Evolutionary conservation across 2,329 filamentous ascomycete genomes (phyloP), one percentile per base, ranked within the genome.

Genomic region (Coniochaeta ligniaria): DNA sequence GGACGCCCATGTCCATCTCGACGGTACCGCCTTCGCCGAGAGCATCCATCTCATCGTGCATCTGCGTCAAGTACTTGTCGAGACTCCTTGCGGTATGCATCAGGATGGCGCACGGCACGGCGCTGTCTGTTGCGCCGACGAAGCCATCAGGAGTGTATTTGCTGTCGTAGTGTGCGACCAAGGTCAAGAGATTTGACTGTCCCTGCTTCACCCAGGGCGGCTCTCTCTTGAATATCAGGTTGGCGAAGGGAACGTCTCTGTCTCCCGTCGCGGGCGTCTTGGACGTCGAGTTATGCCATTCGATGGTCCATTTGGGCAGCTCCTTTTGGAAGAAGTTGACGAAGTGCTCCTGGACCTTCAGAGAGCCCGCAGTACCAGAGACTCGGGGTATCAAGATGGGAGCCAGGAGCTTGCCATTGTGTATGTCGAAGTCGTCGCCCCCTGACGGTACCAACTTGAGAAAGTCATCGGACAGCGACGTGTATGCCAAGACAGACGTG

Each of bases 331-430:
- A 96, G 81, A 95, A 98, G 72, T 89, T 78, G 69, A 88, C 83
- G 69, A 99, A 92, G 75, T 98, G 94, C 47, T 85, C 81, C 66
- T 95, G 89, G 3, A 90, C 91, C 59, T 81, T 82, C 17, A 76
- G 72, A 17, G 89, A 91, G 35, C 92, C 92, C 1, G 87, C 80
- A 0, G 92, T 96, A 17, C 93, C 95, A 6, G 95, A 91, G 0
- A 99, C 93, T 63, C 95, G 90, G 1, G 95, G 88, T 58, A 89
- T 86, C 59, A 99, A 80, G 68, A 99, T 93, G 1, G 94, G 95
- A 3, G 94, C 83, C 35, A 99, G 84, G 22, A 98, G 82, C 20
- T 36, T 57, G 54, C 35, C 61, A 57, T 47, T 82, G 62, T 88
- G 75, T 66, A 95, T 91, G 74, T 96, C 85, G 72, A 97, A 94